phyloP scores from a whole-genome alignment of 108 stramenopile species.

The Pseudonitzschia pungens region DNA sequence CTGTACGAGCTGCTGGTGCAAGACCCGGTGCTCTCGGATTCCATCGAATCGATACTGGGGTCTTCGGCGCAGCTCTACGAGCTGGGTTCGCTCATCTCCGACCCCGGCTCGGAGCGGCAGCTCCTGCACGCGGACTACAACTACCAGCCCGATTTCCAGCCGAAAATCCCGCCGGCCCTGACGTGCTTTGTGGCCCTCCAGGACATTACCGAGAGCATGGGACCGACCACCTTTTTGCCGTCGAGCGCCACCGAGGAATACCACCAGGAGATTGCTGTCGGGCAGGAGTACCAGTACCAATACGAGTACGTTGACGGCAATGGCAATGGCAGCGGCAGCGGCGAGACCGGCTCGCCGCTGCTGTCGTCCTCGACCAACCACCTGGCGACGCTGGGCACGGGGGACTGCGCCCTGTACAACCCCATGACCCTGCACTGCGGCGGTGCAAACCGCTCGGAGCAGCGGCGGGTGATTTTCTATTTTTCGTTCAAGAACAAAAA shows the following conservation, averaged over 20 bases:
- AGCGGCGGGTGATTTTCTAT: background rate
- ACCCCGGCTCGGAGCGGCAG: background rate
- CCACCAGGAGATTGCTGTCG: background rate
- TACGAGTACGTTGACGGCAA: too few species aligned
- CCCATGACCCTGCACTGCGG: conserved; percentile 8
- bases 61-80: background rate
- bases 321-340: background rate
- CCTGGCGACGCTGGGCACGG: background rate
- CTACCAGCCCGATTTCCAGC: background rate
- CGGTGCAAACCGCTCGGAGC: background rate
- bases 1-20: background rate
- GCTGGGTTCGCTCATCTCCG: background rate
- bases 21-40: background rate
- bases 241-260: background rate
- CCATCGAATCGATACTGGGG: background rate
- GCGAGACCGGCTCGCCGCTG: background rate
- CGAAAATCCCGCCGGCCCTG: background rate
- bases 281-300: background rate
- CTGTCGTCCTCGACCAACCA: background rate
- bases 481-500: conserved; percentile 1
- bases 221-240: background rate
- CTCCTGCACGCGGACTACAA: background rate
- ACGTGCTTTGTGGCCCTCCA: conserved; percentile 6
- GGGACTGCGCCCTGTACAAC: background rate
- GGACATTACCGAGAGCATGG: background rate